Evolutionary conservation across 352 stramenopile species (phyloP).

Genomic region (Aphanomyces cochlioides): DNA sequence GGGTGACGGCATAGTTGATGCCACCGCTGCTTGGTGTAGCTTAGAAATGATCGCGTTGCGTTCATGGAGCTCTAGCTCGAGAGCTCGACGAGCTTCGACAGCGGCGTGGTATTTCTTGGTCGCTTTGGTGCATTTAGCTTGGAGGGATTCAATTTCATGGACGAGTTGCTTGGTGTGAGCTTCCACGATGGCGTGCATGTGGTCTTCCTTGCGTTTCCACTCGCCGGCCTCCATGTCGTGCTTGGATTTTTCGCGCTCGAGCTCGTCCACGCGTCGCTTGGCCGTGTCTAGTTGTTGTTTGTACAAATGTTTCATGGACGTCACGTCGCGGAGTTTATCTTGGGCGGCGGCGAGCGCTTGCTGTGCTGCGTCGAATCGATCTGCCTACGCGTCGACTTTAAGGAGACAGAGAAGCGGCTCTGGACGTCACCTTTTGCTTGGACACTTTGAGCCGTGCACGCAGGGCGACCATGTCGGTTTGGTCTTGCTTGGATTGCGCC

Average conservation of each 20-base stretch:
- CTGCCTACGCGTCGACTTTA: neutral
- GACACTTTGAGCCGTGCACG: conserved; percentile 10
- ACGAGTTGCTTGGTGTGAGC: conserved; percentile 24
- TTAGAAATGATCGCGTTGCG: conserved; percentile 21
- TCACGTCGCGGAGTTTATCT: conserved; percentile 14
- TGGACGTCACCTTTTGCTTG: conserved; percentile 14
- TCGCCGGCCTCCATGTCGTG: neutral
- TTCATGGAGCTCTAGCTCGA: conserved; percentile 23
- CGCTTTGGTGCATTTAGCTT: neutral
- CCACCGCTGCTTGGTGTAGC: neutral
- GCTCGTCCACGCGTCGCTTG: neutral
- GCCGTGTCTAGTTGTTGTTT: conserved; percentile 11
- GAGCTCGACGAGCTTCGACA: neutral
- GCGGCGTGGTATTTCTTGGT: conserved; percentile 6
- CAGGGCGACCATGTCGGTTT: conserved; percentile 10
- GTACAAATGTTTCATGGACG: conserved; percentile 15
- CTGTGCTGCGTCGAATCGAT: neutral
- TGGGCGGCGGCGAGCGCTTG: neutral
- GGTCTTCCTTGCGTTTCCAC: neutral
- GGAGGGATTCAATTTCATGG: conserved; percentile 13
- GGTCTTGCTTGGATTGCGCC: conserved; percentile 20
- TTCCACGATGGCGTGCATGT: conserved; percentile 23
- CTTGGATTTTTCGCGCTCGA: neutral
- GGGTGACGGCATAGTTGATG: neutral
- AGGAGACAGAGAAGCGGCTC: too few species aligned